Base-by-base conservation (phyloP, 192 early-diverging fungal genomes). In the Umbelopsis ramanniana region DNA sequence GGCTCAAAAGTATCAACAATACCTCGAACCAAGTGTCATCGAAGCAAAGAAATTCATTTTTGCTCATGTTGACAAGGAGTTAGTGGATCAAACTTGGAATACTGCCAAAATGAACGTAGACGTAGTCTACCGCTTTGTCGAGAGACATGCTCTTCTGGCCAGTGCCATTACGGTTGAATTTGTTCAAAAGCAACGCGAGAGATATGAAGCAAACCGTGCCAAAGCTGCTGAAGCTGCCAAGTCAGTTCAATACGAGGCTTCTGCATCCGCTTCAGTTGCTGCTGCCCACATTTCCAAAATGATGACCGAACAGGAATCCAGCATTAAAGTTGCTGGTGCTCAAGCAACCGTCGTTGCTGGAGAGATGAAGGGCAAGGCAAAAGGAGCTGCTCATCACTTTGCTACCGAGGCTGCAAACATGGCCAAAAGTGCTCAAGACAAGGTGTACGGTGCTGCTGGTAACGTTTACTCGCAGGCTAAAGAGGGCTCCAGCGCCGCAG, bases 41-140 rank as follows among this genome's bases (percentile, higher is more conserved):
- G 57, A 63, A 15, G 57, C 57, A 35, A 63, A 63, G 33, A 63
- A 63, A 37, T 63, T 63, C 17, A 63, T 63, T 37, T 17, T 63
- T n/a, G 33, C 57, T 17, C 57, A 63, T 37, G 33, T 63, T 63
- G 57, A 63, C n/a, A 19, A 29, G 11, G 57, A 63, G 15, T 29
- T 29, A 17, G 57, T 63, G 3, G 14, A 63, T 17, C 57, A 35
- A 37, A 19, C 29, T 19, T 63, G 57, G 57, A 10, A 29, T 4
- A 63, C 57, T 15, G 57, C 33, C 57, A 63, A 63, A 63, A 10
- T 19, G 33, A 22, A 63, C 19, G 17, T 14, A 19, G 33, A 35
- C 8, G 19, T 14, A 0, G 57, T 29, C 7, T 63, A 63, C 57
- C 23, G 14, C 9, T 63, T 37, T 63, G 33, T 26, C 10, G 14